These are phyloP conservation scores for Leucocoprinus birnbaumii DNA, from an alignment of 768 basidiomycete genomes.

Conservation along the genomic window DNA sequence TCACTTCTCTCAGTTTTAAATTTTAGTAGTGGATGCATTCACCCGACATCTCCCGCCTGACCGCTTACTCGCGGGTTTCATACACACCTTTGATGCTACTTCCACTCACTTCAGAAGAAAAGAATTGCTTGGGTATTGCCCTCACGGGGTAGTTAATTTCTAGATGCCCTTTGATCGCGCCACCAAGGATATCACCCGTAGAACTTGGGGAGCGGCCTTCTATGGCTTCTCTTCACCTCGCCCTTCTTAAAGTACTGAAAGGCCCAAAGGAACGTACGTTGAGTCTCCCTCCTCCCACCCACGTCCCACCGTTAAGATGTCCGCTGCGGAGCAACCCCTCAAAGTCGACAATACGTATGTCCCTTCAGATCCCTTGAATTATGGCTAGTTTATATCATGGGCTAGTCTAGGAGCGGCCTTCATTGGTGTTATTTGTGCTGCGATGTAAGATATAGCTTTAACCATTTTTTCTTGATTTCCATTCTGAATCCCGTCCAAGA, in stretches of 20 bases:
- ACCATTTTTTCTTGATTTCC: conserved; percentile 1
- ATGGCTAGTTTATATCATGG: not conserved
- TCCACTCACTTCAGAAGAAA: conserved; percentile 11
- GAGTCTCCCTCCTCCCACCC: conserved; percentile 14
- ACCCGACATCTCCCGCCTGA: not conserved
- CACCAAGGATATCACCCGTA: conserved; percentile 2
- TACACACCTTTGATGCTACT: not conserved
- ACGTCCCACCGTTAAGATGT: conserved; percentile 17
- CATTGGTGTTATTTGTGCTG: conserved; percentile 47
- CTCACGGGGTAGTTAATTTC: conserved; percentile 8
- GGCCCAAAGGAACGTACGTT: conserved; percentile 13
- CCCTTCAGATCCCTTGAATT: not conserved
- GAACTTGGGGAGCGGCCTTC: conserved; percentile 12
- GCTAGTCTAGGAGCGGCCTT: conserved; percentile 50
- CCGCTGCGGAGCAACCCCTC: conserved; percentile 14
- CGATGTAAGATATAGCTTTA: conserved; percentile 29
- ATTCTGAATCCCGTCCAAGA: conserved; percentile 21
- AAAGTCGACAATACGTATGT: conserved; percentile 36
- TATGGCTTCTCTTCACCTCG: conserved; percentile 14
- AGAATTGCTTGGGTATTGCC: conserved; percentile 8
- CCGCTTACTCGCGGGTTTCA: conserved; percentile 1
- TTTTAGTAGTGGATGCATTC: not conserved
- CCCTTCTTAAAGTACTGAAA: conserved; percentile 23
- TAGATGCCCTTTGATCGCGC: conserved; percentile 5
- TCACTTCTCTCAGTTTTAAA: conserved; percentile 1